Base-by-base conservation (phyloP, 805 yeast genomes). In the Wickerhamomyces pijperi region DNA sequence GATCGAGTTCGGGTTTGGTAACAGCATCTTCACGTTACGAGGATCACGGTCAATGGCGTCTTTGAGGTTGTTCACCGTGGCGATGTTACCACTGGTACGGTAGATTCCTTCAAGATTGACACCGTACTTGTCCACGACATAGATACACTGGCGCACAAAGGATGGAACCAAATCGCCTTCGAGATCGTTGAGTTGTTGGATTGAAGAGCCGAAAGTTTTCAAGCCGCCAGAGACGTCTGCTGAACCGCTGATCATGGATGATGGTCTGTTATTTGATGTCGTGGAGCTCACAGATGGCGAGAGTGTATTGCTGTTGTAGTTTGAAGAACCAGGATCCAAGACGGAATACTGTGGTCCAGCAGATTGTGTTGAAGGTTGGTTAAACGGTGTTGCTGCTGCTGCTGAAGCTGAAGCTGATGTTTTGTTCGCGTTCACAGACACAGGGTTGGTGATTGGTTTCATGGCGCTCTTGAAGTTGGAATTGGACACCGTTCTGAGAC, bases 101-200 rank as follows among this genome's bases (percentile, higher is more conserved):
- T 92, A 92, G 28, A 92, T 79, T 1, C 97, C 97, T 55, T 87
- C 97, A 28, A 83, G 65, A 38, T 84, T 80, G 31, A 82, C 57
- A 2, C 99, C 99, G 55, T 82, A 78, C 32, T 69, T 70, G 54
- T 92, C 97, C 28, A 92, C 78, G 7, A 88, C 80, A 46, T 78
- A 80, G 38, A 90, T 82, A 66, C 97, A 88, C 54, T 80, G 84
- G 46, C 80, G 78, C 11, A 92, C 98, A 36, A 92, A 74, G 15
- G 82, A 70, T 2, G 99, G 99, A 5, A 92, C 96, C 58, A 84
- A 80, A 47, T 85, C 95, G 39, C 87, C 90, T 45, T 94, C 96
- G 48, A 72, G 77, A 44, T 78, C 81, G 16, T 87, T 76, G 34
- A 85, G 62, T 9, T 68, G 75, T 42, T 82, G 94, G n/a, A 92